Base-by-base conservation (phyloP, 2,329 filamentous ascomycete species). In the Sphaceloma murrayae region DNA sequence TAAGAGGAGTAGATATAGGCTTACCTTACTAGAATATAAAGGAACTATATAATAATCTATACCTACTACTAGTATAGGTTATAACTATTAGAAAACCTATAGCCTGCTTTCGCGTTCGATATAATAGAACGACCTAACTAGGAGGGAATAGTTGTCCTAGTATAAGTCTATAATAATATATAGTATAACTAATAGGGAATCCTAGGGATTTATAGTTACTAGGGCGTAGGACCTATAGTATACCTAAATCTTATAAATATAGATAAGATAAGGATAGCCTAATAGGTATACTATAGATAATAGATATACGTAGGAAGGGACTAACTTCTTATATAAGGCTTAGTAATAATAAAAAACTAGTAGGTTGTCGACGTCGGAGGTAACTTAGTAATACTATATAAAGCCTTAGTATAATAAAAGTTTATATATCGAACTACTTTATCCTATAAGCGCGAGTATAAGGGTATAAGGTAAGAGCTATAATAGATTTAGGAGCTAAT, bases 341-440 rank as follows among this genome's bases (percentile, higher is more conserved):
- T 4, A 4, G 10, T 21, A 3, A 38, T 38, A 22, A 26, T 13
- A 38, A 38, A 38, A 38, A 38, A 38, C 34, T 21, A 38, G 9
- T 14, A 22, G 16, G 16, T 21, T 38, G 16, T 38, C 10, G 10
- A 16, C 10, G 5, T 4, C 3, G n/a, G 34, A 38, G 34, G 18
- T 16, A 10, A 21, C 10, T 21, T 26, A 26, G 24, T 26, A 38
- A 38, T 19, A 10, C 18, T 19, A 19, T 10, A 17, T 38, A 22
- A 5, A 38, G 34, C 34, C 21, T 38, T 26, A 19, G 16, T 26
- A 38, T 38, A n/a, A 38, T 38, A 26, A 38, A 21, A 11, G 5
- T 38, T 10, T 11, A 22, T 21, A 18, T 26, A 5, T 38, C 16
- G 8, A 38, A 38, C 16, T 26, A 4, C n/a, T 38, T 38, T 26